Evolutionary conservation across 305 asterid species (phyloP), one percentile per base, ranked within the genome.

Genomic region (Fraxinus ornus): DNA sequence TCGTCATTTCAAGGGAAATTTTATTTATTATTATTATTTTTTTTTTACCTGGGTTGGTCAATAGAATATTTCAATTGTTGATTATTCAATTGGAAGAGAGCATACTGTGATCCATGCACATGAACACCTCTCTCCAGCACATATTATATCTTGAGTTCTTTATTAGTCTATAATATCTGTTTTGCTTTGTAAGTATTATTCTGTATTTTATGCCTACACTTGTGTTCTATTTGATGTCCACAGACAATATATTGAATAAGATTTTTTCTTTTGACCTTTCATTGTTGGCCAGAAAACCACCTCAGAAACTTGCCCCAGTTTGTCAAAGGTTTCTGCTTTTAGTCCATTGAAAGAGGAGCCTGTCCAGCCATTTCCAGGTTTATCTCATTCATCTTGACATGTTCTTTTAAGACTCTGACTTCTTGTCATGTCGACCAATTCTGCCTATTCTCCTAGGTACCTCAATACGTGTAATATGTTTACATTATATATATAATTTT

Each of bases 351-450:
- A 88, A 49, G 92, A 89, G 79, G 89, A 87, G 10, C 82, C 36
- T 7, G 5, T 79, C 77, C 90, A 80, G 74, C 90, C 80, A 21
- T 88, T 90, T 81, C 95, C 95, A 76, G 98, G 98, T 95, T 79
- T 77, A 87, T 86, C 77, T 74, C 74, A 30, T 79, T 52, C 57
- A 15, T 24, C 78, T 35, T 55, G 12, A 62, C 72, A 8, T 62
- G 30, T 62, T 24, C 72, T 9, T 24, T 62, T 5, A 8, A 62
- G 21, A 21, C 68, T 57, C 68, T 57, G 68, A 57, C 68, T 5
- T 57, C 7, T 2, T 44, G 55, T 44, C n/a, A 12, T 12, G 55
- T 44, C 0, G n/a, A 44, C 3, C 12, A 44, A 13, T 44, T 44
- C 55, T 44, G 5, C 55, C 55, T 44, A 44, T 44, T 44, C 55